Base-by-base conservation (phyloP, 2,329 filamentous ascomycete genomes). In the Xylaria sp. region DNA sequence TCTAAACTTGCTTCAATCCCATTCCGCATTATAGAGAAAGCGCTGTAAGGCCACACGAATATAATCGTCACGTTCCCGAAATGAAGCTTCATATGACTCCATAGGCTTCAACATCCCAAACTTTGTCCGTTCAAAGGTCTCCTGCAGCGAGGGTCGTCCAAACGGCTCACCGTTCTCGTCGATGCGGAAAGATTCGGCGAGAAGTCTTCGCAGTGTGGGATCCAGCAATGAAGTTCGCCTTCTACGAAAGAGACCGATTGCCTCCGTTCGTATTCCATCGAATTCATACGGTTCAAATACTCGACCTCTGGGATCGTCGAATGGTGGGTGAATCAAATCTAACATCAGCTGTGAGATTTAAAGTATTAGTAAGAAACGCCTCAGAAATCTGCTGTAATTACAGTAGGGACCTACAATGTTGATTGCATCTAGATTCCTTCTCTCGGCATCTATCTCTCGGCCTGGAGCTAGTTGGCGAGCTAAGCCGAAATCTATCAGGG, bases 401-500 rank as follows among this genome's bases (percentile, higher is more conserved):
- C n/a, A n/a, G n/a, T n/a, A n/a, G n/a, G n/a, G n/a, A n/a, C 31
- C 11, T 40, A 57, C 53, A 11, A 8, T 7, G 38, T 49, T 57
- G 21, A 57, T 8, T 4, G 3, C 53, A 4, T 57, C 7, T 15
- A 57, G 33, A 49, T 57, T 57, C 11, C 15, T 31, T 2, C 17
- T 19, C 42, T 57, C 53, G 6, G 53, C 23, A 1, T 17, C 9
- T 25, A 1, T 7, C 31, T 50, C 17, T 0, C 1, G 9, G 14
- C 17, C 17, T 19, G 3, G 8, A 35, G 31, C n/a, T 12, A 7
- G 14, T 15, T 23, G 9, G 2, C 25, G 31, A 12, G 54, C 47
- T 14, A 38, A 6, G 14, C 61, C 61, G 37, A 61, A 64, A 37
- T 64, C 61, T n/a, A 64, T 64, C 21, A 64, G 4, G 19, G 40